Base-by-base conservation (phyloP, 768 basidiomycete species). In the Chlorophyllum brunneum region DNA sequence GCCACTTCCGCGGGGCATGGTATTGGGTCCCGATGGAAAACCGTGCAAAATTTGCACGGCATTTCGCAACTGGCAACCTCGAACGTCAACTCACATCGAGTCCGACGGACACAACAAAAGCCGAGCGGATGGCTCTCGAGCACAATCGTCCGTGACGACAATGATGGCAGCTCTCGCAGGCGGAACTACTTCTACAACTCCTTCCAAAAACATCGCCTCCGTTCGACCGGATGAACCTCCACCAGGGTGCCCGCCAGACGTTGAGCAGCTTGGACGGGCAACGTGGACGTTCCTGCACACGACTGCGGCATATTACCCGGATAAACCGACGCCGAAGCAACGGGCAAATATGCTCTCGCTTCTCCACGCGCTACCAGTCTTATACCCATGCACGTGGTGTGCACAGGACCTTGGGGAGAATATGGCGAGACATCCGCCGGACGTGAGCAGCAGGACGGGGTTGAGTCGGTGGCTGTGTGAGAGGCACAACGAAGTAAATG, bases 241-340 rank as follows among this genome's bases (percentile, higher is more conserved):
- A 1, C 70, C 73, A 4, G 75, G 88, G 51, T 98, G 95, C 64
- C 95, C 95, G 10, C 85, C 94, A 0, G 95, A 98, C 67, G 85
- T 86, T 39, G 92, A 94, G 63, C 77, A 83, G 54, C 85, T 98
- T 43, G 95, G 95, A 2, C 83, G 84, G 43, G 88, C 95, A 39
- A 95, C 95, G 1, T 98, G 95, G 95, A 87, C 93, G 13, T 98
- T 98, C 78, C 76, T 98, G 27, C 95, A 98, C 63, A 86, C 93
- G 7, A 87, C 95, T 4, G 95, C 94, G 0, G 92, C 95, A 18
- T 97, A 98, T 69, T 98, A 94, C 70, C 94, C 95, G 23, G 82
- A 86, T n/a, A 69, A 72, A 13, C 92, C 95, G 0, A 81, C 85
- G 0, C 75, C 83, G 1, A 70, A 72, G 5, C 92, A 95, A 60